A percentile compares a stretch with the other conserved stretches of the same genome.
Conservation (phyloP, 495 filamentous ascomycete genomes). For the Penicillium canescens region DNA sequence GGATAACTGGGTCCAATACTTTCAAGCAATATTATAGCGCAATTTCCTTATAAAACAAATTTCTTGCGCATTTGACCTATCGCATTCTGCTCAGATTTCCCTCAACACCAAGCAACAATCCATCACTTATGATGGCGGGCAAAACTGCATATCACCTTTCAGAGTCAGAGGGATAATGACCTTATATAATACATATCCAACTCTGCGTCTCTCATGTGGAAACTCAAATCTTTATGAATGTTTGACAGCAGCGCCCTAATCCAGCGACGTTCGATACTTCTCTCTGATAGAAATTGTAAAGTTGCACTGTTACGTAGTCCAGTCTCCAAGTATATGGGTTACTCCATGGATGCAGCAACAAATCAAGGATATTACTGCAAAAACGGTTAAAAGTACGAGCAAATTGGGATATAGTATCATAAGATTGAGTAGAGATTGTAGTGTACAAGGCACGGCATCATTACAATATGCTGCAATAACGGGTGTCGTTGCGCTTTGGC, state of each 20-base stretch:
- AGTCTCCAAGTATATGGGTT: background rate
- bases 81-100: background rate
- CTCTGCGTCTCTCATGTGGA: background rate
- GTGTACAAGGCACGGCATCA: background rate
- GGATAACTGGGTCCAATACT: too few relatives aligned
- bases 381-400: background rate
- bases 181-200: background rate
- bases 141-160: background rate
- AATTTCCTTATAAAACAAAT: too few relatives aligned
- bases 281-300: background rate
- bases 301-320: background rate
- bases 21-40: too few relatives aligned
- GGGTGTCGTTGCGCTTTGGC: background rate
- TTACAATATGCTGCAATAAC: background rate
- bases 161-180: background rate
- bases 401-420: background rate
- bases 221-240: background rate
- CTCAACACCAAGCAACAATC: background rate
- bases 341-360: background rate
- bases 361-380: background rate
- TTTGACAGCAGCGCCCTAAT: background rate
- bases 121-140: background rate
- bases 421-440: background rate
- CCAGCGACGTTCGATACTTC: background rate
- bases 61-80: too few relatives aligned